Percentiles rank a stretch among this genome's conserved stretches.
phyloP scores from a whole-genome alignment of 169 alveolate genomes.

The Cryptosporidium andersoni region DNA sequence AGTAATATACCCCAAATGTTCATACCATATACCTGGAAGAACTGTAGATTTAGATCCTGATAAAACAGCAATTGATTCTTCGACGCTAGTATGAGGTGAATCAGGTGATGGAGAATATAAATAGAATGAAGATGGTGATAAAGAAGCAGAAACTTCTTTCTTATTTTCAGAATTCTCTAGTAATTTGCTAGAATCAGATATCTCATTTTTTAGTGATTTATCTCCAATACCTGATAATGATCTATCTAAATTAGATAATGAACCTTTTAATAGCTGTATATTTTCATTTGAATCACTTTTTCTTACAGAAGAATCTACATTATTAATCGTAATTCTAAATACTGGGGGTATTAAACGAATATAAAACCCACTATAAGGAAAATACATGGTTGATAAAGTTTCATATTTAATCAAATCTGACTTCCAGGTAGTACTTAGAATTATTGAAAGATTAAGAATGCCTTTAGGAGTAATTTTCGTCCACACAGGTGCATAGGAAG shows the following conservation, averaged over 20 bases:
- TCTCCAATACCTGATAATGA: not conserved
- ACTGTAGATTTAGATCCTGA: not conserved
- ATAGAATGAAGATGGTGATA: too few relatives aligned
- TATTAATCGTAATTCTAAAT: not conserved
- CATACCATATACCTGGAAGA: slow-evolving; percentile 63
- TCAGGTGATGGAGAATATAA: too few relatives aligned
- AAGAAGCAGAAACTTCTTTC: too few relatives aligned
- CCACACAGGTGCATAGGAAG: slow-evolving; percentile 8
- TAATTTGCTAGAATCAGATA: too few relatives aligned
- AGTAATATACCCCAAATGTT: slow-evolving; percentile 27
- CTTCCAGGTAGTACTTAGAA: slow-evolving; percentile 18
- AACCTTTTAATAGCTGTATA: not conserved
- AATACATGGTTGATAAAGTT: slow-evolving; percentile 17
- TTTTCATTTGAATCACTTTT: not conserved
- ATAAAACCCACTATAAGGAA: slow-evolving; percentile 53
- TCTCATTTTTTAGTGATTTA: too few relatives aligned
- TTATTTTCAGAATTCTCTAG: too few relatives aligned
- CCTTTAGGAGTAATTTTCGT: not conserved
- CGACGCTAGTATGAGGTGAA: not conserved
- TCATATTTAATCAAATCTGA: not conserved
- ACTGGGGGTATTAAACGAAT: slow-evolving; percentile 62
- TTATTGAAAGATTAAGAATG: slow-evolving; percentile 16
- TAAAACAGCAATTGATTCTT: not conserved
- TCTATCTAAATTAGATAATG: not conserved
- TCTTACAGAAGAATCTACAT: too few relatives aligned